Conservation (phyloP, 1,284 basidiomycete genomes). For the Sutorius eximius region DNA sequence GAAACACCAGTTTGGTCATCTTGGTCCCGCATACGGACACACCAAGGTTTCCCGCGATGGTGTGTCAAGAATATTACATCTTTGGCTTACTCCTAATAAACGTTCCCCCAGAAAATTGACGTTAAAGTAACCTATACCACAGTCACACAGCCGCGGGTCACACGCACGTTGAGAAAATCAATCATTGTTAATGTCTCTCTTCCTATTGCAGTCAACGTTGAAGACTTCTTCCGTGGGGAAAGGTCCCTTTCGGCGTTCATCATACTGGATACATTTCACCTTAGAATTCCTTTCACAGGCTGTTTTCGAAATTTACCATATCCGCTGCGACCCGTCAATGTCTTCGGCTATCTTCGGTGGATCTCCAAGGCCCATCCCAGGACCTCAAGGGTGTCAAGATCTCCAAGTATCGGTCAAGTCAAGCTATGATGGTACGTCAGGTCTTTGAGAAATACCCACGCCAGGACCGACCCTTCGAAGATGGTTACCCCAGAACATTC, state of each 20-base stretch:
- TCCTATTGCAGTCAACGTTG: constrained; percentile 81
- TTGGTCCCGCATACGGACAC: constrained; percentile 63
- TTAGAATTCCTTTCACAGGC: constrained; percentile 39
- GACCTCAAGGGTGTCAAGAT: constrained; percentile 53
- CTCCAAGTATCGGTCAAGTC: constrained; percentile 43
- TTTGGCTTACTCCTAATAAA: constrained; percentile 4
- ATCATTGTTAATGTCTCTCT: constrained; percentile 60
- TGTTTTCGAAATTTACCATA: constrained; percentile 80
- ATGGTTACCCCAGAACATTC: constrained; percentile 68
- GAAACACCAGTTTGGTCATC: constrained; percentile 47
- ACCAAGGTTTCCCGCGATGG: constrained; percentile 56
- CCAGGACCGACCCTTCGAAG: constrained; percentile 38
- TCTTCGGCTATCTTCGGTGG: constrained; percentile 62
- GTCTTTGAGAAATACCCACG: neutral
- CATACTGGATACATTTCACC: neutral
- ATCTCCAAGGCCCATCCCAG: constrained; percentile 46
- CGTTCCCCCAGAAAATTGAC: constrained; percentile 54
- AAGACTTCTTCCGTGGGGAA: constrained; percentile 80
- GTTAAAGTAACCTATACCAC: constrained; percentile 65
- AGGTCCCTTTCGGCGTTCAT: constrained; percentile 39
- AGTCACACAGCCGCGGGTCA: constrained; percentile 47
- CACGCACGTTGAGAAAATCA: constrained; percentile 52
- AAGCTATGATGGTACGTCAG: constrained; percentile 41
- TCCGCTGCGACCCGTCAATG: constrained; percentile 71
- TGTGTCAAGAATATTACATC: constrained; percentile 29